Evolutionary conservation across 2,329 filamentous ascomycete species (phyloP).

Genomic region (Alternaria novae-zelandiae): DNA sequence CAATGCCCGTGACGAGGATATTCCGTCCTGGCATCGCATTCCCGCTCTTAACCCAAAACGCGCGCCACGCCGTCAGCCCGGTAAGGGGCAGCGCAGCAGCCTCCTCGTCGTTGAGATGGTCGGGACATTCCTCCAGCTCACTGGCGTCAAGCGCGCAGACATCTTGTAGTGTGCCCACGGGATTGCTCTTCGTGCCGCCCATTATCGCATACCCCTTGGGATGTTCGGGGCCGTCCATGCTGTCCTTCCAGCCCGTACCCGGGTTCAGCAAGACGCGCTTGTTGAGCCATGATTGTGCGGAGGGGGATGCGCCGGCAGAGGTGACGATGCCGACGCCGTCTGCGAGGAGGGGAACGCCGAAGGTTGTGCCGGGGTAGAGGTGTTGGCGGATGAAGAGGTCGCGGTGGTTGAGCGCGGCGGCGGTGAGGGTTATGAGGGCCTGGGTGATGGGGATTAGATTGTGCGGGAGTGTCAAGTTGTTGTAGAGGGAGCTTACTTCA

Average conservation of each 20-base stretch:
- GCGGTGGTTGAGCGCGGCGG: constrained; percentile 89
- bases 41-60: constrained; percentile 77
- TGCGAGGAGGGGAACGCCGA: constrained; percentile 77
- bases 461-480: not conserved
- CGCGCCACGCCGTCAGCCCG: constrained; percentile 87
- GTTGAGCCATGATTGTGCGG: constrained; percentile 62
- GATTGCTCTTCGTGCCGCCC: constrained; percentile 70
- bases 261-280: constrained; percentile 82
- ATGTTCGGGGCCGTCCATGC: constrained; percentile 75
- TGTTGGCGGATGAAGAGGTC: constrained; percentile 94
- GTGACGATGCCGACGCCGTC: constrained; percentile 82
- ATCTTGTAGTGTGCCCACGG: constrained; percentile 76
- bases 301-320: constrained; percentile 62
- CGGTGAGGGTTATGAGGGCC: constrained; percentile 76
- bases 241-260: constrained; percentile 75
- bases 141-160: constrained; percentile 70
- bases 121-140: constrained; percentile 79
- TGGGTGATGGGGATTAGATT: constrained; percentile 56
- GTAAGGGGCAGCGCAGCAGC: constrained; percentile 85
- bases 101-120: constrained; percentile 73
- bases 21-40: constrained; percentile 71
- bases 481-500: constrained; percentile 25
- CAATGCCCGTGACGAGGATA: constrained; percentile 87
- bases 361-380: constrained; percentile 85
- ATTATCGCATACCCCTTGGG: constrained; percentile 65